Base-by-base conservation (phyloP, 345 rosid genomes). In the Aquilaria sinensis region DNA sequence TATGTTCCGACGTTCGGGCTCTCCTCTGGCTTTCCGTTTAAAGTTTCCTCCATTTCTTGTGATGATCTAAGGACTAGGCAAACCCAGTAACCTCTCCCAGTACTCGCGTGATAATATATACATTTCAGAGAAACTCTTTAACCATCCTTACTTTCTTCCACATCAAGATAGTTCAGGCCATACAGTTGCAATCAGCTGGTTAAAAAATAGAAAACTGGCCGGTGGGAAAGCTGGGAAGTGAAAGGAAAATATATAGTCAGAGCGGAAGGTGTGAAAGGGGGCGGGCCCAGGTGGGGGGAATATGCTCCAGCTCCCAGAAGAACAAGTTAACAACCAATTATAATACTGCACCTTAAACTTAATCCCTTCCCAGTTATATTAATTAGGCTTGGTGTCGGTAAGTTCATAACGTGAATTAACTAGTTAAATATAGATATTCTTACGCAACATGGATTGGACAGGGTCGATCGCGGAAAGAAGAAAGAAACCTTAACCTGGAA, bases 21-120 rank as follows among this genome's bases (percentile, higher is more conserved):
- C 67, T 56, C 70, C 63, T 63, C 68, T 43, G 53, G 6, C 32
- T 56, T 61, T 57, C 69, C 69, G 10, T 71, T 71, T 14, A 75
- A 61, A 48, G 56, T 13, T 29, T 47, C 75, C 59, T 76, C 84
- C 81, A 74, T 72, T 62, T 37, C 8, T 55, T 47, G 57, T 51
- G 12, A 57, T 56, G 61, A 60, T 52, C 47, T 31, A 34, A 30
- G 46, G 47, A 65, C 31, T 57, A 13, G 29, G 37, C 41, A 29
- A 23, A 60, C 52, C 23, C 41, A 56, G 53, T 30, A 33, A 10
- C 29, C 45, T 51, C 47, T 53, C 41, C 29, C 54, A 46, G 12
- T 47, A 8, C 51, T 67, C 70, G 23, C 23, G 46, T 66, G 57
- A 30, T 49, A 33, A 51, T 9, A 30, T 30, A 31, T 41, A n/a